Evolutionary conservation across 208 protist species (phyloP), one percentile per base, ranked within the genome.

Genomic region (Lotmaria passim): DNA sequence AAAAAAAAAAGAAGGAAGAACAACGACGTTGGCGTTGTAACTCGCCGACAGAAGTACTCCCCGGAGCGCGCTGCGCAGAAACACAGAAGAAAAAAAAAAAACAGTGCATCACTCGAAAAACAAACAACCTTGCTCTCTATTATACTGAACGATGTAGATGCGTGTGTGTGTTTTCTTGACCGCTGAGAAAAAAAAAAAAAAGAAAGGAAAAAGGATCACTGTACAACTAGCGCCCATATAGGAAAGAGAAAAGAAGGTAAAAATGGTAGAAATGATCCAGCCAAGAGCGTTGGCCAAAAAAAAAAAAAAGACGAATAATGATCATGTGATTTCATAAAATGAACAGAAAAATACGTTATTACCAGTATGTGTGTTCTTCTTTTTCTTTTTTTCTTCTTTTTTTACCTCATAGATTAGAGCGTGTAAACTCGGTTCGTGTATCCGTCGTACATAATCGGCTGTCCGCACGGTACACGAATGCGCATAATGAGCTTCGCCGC

Each of bases 401-500:
- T 43, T 53, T 31, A 51, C 11, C 19, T 21, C 12, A 47, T 7
- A 57, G 14, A 48, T 74, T 39, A 75, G 23, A 75, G 46, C 8
- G 34, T 56, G 56, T 65, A 64, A 4, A 77, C 30, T 12, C 33
- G 75, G 58, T 82, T 86, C 3, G 75, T 44, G 57, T 92, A 90
- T 19, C 97, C 98, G 71, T 97, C 94, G 79, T 94, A 99, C 15
- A 99, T 64, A 23, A 98, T 75, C 11, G 96, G 96, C 53, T 90
- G 85, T 23, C 90, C 78, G 24, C 93, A 75, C 17, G 97, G 97
- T 6, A 98, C 75, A 23, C 91, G 91, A 47, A 98, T 95, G 26
- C 79, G 77, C 44, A 98, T 98, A 21, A 99, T 46, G 4, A 99
- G 58, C 85, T 99, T 99, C 66, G 99, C 93, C 19, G 87, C 69